Percentiles rank a stretch among this genome's conserved stretches.
Evolutionary conservation across 805 yeast genomes (phyloP).

Genomic region (Cyberlindnera americana): DNA sequence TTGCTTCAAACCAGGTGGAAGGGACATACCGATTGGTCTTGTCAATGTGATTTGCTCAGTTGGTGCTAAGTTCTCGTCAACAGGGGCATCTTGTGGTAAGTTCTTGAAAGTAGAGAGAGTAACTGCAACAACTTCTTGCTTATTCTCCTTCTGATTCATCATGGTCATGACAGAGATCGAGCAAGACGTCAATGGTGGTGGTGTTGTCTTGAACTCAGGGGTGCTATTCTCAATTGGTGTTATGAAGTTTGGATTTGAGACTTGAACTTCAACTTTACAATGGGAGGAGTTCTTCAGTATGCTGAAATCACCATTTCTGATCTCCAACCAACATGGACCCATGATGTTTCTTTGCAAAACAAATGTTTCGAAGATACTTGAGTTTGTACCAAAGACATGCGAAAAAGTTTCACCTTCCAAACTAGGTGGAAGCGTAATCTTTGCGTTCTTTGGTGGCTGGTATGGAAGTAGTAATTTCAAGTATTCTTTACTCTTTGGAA

Average conservation of each 20-base stretch:
- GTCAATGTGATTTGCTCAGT: slow-evolving; percentile 65
- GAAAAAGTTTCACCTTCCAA: slow-evolving; percentile 72
- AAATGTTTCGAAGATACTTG: slow-evolving; percentile 79
- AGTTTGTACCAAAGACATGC: slow-evolving; percentile 74
- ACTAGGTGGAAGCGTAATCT: slow-evolving; percentile 52
- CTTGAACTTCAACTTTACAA: slow-evolving; percentile 71
- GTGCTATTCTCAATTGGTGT: slow-evolving; percentile 43
- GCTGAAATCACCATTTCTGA: slow-evolving; percentile 58
- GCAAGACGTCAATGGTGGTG: slow-evolving; percentile 71
- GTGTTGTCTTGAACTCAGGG: slow-evolving; percentile 33
- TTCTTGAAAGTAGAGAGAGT: slow-evolving; percentile 69
- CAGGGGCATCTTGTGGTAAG: slow-evolving; percentile 72
- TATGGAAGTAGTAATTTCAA: slow-evolving; percentile 75
- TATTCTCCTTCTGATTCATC: slow-evolving; percentile 67
- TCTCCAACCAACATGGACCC: slow-evolving; percentile 97
- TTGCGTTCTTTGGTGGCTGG: slow-evolving; percentile 53
- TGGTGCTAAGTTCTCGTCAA: slow-evolving; percentile 58
- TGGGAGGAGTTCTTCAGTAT: slow-evolving; percentile 66
- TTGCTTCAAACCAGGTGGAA: slow-evolving; percentile 74
- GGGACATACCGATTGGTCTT: slow-evolving; percentile 68
- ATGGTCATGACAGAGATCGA: slow-evolving; percentile 78
- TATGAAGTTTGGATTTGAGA: slow-evolving; percentile 45
- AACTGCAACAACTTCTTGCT: slow-evolving; percentile 85
- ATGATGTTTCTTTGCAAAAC: slow-evolving; percentile 77
- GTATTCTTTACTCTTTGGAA: slow-evolving; percentile 79